Conservation (phyloP, 139 green algal species). For the Trebouxia sp. region DNA sequence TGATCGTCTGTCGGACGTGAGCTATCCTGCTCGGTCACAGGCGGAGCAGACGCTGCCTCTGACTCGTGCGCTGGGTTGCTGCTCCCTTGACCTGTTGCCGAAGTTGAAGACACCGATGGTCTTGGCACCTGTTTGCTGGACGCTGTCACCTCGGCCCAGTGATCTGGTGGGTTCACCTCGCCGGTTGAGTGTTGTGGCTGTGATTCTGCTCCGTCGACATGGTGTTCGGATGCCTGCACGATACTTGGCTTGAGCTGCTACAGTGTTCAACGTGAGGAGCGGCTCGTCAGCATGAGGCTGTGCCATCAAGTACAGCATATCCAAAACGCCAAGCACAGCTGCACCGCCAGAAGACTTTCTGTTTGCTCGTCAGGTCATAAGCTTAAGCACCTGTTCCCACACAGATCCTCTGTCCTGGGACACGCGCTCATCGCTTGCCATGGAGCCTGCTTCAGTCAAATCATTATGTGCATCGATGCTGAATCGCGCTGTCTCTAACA, state of each 20-base stretch:
- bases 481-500: no score
- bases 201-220: slow-evolving; percentile 23
- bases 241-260: not conserved
- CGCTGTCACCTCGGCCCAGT: not conserved
- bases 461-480: no score
- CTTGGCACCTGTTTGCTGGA: slow-evolving; percentile 10
- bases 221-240: slow-evolving; percentile 12
- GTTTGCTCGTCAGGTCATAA: not conserved
- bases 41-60: slow-evolving; percentile 10
- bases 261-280: not conserved
- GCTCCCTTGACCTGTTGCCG: not conserved
- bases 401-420: not conserved
- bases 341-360: not conserved
- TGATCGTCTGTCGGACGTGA: slow-evolving; percentile 52
- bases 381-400: not conserved
- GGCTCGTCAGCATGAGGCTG: not conserved
- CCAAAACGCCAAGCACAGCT: not conserved
- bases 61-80: slow-evolving; percentile 7
- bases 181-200: slow-evolving; percentile 24
- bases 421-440: not conserved
- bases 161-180: not conserved
- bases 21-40: slow-evolving; percentile 22
- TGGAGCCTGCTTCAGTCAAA: no score
- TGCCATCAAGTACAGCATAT: not conserved
- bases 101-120: slow-evolving; percentile 15